Conservation (phyloP, 179 eudicot genomes). For the Dionaea muscipula region DNA sequence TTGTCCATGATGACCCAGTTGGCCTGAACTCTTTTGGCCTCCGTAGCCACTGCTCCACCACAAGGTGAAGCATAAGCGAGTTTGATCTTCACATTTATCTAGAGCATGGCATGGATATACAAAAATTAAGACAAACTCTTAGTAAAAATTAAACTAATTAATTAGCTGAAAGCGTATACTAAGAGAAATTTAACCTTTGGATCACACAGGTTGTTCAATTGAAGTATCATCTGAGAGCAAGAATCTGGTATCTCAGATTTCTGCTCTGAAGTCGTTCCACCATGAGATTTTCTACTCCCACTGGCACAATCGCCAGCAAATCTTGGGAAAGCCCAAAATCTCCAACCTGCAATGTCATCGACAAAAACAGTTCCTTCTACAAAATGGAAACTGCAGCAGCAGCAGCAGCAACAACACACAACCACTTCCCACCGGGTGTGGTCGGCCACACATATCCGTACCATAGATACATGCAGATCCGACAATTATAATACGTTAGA, state of each 20-base stretch:
- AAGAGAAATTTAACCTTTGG: conserved; percentile 51
- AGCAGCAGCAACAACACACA: not conserved
- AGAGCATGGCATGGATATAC: conserved; percentile 1
- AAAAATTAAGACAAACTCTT: too few species aligned
- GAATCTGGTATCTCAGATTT: conserved; percentile 68
- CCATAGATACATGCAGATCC: too few species aligned
- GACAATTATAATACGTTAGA: too few species aligned
- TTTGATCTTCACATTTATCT: conserved; percentile 89
- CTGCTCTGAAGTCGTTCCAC: conserved; percentile 57
- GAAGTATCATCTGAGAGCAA: conserved; percentile 92
- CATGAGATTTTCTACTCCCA: conserved; percentile 46
- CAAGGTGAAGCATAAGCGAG: conserved; percentile 53
- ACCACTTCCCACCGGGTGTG: too few species aligned
- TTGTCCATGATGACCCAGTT: conserved; percentile 44
- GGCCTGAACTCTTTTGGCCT: too few species aligned
- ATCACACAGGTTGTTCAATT: conserved; percentile 80
- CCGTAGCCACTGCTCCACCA: conserved; percentile 51
- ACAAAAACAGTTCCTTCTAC: too few species aligned
- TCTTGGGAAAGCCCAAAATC: conserved; percentile 79
- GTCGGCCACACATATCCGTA: too few species aligned
- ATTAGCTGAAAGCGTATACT: not conserved
- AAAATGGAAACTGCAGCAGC: too few species aligned
- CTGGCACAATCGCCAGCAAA: conserved; percentile 93
- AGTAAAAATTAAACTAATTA: not conserved
- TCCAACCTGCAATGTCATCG: conserved; percentile 68